Evolutionary conservation across 1,139 yeast species (phyloP).

Genomic region (Suhomyces chickasaworum): DNA sequence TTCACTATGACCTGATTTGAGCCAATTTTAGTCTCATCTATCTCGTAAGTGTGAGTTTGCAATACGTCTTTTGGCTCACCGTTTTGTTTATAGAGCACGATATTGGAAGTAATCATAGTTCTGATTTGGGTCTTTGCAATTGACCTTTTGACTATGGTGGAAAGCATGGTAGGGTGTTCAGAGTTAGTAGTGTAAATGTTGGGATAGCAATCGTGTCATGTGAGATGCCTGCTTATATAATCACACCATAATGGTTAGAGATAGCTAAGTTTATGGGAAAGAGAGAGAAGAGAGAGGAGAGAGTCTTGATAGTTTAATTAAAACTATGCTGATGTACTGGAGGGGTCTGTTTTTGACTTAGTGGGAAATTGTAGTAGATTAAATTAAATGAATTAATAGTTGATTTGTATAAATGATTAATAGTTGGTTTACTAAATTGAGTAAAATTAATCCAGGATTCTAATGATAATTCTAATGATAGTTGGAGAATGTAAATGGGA

Average conservation of each 20-base stretch:
- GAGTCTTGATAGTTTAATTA: no score
- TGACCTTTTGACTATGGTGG: constrained; percentile 7
- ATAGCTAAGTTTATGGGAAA: neutral
- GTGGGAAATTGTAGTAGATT: no score
- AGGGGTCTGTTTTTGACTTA: no score
- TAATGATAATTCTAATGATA: no score
- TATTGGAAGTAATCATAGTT: constrained; percentile 55
- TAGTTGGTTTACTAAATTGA: no score
- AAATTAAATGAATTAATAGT: no score
- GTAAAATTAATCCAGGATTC: no score
- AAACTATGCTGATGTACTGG: no score
- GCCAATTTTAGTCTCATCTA: constrained; percentile 47
- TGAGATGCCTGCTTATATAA: neutral
- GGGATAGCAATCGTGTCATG: constrained; percentile 1
- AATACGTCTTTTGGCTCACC: constrained; percentile 64
- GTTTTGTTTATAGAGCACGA: constrained; percentile 57
- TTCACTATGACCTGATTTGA: constrained; percentile 54
- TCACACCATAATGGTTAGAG: neutral
- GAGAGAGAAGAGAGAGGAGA: neutral
- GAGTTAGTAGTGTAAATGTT: neutral
- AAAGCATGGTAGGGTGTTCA: constrained; percentile 8
- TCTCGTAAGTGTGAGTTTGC: constrained; percentile 51
- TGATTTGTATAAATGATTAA: no score
- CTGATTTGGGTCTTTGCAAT: constrained; percentile 22
- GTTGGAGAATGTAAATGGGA: no score